phyloP scores from a whole-genome alignment of 805 yeast species.

The Metschnikowia proteae region DNA sequence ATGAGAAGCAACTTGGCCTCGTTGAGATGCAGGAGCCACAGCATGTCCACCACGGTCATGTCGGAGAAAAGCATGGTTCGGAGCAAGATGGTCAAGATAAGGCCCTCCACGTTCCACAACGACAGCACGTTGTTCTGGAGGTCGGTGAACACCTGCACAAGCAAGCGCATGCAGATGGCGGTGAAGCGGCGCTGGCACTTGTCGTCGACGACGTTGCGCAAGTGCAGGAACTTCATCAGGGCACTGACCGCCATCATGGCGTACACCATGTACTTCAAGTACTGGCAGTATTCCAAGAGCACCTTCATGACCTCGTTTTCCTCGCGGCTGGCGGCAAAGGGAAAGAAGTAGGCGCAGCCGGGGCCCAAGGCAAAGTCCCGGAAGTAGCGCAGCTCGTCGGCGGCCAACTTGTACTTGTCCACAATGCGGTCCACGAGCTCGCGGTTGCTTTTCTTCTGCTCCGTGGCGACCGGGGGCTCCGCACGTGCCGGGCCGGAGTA shows the following conservation, averaged over 20 bases:
- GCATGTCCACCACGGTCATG: conserved; percentile 15
- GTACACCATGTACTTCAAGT: conserved; percentile 18
- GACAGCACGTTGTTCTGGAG: conserved; percentile 14
- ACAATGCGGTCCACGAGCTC: conserved; percentile 13
- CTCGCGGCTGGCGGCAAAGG: conserved; percentile 13
- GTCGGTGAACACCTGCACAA: conserved; percentile 19
- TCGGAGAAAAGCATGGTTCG: conserved; percentile 25
- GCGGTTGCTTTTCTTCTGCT: conserved; percentile 4
- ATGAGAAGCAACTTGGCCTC: conserved; percentile 25
- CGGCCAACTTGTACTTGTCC: conserved; percentile 14
- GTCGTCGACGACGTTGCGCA: conserved; percentile 13
- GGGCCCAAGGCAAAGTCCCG: conserved; percentile 10
- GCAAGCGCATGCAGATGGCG: conserved; percentile 18
- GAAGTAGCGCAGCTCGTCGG: conserved; percentile 14
- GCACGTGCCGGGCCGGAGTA: background rate
- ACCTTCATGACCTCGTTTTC: conserved; percentile 18
- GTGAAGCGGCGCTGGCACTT: conserved; percentile 16
- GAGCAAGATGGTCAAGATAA: conserved; percentile 24
- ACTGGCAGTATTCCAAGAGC: conserved; percentile 19
- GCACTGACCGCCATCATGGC: conserved; percentile 20
- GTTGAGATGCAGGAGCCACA: conserved; percentile 26
- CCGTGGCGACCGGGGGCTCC: background rate
- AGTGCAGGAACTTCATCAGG: conserved; percentile 13
- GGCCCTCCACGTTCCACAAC: conserved; percentile 24
- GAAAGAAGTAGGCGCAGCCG: conserved; percentile 13